Evolutionary conservation across 306 rosid genomes (phyloP).

Genomic region (Carpinus viminea): DNA sequence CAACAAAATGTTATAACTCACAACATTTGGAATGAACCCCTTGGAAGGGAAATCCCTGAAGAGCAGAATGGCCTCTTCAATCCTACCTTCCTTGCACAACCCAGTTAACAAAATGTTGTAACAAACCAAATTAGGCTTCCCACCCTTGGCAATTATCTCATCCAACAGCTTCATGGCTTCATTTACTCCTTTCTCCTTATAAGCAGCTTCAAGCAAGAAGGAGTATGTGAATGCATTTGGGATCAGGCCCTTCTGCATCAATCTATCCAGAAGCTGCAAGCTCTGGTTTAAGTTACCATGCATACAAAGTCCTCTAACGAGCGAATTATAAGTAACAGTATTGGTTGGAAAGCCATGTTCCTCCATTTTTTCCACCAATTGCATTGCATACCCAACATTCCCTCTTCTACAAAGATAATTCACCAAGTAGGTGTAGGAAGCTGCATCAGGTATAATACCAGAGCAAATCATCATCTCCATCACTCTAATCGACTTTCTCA

Average conservation of each 20-base stretch:
- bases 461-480: conserved; percentile 82
- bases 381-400: conserved; percentile 87
- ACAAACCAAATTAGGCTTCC: conserved; percentile 77
- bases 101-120: conserved; percentile 87
- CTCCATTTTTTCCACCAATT: conserved; percentile 84
- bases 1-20: conserved; percentile 81
- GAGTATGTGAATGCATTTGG: conserved; percentile 83
- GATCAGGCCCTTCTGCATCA: conserved; percentile 69
- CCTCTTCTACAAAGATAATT: conserved; percentile 76
- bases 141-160: conserved; percentile 78
- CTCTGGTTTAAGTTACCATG: conserved; percentile 68
- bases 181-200: conserved; percentile 82
- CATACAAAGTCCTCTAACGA: conserved; percentile 77
- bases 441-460: conserved; percentile 72
- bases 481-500: conserved; percentile 61
- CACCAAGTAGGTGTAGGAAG: conserved; percentile 67
- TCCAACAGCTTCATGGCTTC: conserved; percentile 73
- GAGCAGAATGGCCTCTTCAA: conserved; percentile 69
- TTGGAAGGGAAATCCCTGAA: conserved; percentile 69
- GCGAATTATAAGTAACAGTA: conserved; percentile 68
- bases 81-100: conserved; percentile 88
- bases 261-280: conserved; percentile 69
- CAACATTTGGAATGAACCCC: conserved; percentile 80
- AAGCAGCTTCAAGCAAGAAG: conserved; percentile 78
- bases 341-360: conserved; percentile 62